Percentiles rank a stretch among this genome's conserved stretches.
Conservation (phyloP, 2,329 filamentous ascomycete genomes). For the Pestalotiopsis sp. region DNA sequence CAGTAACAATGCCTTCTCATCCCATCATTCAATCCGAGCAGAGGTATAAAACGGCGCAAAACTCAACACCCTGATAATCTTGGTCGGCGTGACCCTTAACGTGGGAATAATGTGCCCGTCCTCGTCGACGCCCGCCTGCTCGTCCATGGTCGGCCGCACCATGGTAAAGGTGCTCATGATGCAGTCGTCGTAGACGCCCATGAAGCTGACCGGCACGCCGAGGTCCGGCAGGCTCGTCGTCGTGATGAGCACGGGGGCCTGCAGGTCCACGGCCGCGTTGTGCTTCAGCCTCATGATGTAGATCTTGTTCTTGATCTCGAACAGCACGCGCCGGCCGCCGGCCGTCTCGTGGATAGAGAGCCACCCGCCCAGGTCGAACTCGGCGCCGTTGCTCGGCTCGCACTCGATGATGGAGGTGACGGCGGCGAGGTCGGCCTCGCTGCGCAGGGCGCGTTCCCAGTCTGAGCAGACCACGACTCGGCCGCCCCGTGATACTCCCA, state of each 20-base stretch:
- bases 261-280: slow-evolving; percentile 28
- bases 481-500: slow-evolving; percentile 44
- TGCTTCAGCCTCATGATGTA: slow-evolving; percentile 44
- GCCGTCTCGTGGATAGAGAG: slow-evolving; percentile 39
- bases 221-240: slow-evolving; percentile 20
- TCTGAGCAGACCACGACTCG: slow-evolving; percentile 45
- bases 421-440: slow-evolving; percentile 25
- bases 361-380: slow-evolving; percentile 49
- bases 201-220: slow-evolving; percentile 46
- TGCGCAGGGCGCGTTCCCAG: slow-evolving; percentile 40
- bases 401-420: slow-evolving; percentile 41
- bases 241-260: not conserved
- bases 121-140: not conserved
- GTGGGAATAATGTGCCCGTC: slow-evolving; percentile 8
- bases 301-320: slow-evolving; percentile 43
- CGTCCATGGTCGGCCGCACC: slow-evolving; percentile 1
- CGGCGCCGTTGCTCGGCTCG: slow-evolving; percentile 36
- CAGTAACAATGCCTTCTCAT: no score
- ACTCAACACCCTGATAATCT: slow-evolving; percentile 18
- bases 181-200: slow-evolving; percentile 48
- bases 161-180: slow-evolving; percentile 46
- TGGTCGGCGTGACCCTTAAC: slow-evolving; percentile 13
- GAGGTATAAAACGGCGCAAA: slow-evolving; percentile 12
- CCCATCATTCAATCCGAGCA: no score
- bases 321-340: slow-evolving; percentile 37